Evolutionary conservation across 2,329 filamentous ascomycete species (phyloP), one percentile per base, ranked within the genome.

Genomic region (Pseudogymnoascus sp.): DNA sequence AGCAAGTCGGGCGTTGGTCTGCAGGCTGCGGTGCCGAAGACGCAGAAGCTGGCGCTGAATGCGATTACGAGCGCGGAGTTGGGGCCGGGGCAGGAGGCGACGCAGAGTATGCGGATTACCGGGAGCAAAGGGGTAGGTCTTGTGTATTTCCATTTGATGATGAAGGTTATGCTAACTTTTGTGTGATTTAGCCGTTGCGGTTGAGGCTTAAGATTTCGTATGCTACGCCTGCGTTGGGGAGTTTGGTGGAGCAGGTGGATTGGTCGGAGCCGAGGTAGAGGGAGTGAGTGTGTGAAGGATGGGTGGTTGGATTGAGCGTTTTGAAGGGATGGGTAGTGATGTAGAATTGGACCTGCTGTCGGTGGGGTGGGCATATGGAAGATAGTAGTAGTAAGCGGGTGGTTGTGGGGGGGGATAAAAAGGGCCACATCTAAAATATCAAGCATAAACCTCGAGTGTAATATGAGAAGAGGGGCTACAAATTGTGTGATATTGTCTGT

Each of bases 21-120:
- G 66, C 94, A 99, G 74, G 94, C 93, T 43, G 94, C 94, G 0
- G 94, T 99, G 60, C 94, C 94, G 7, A 99, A 97, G 77, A 91
- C 89, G 47, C 94, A 99, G 76, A 96, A 94, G 73, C 77, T 99
- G 69, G 92, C 97, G 72, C 78, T 99, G 66, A 88, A 95, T 73
- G 90, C 88, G 62, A 96, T 99, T 67, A 96, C 90, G 67, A 90
- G 85, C 66, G 78, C 86, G 4, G 90, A 95, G 33, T 73, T 99
- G 43, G 84, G 79, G 11, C 85, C 86, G 6, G 90, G 90, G 12
- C 84, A 87, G 41, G 92, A 96, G 72, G 93, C 92, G 14, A 92
- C 88, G 63, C 94, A 97, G 76, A 82, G 86, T 70, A 96, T 99
- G 90, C 88, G 90, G 71, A 86, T 99, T 63, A 85, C 85, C 63